These are phyloP conservation scores for Sicyos edulis DNA, from an alignment of 306 rosid genomes.

Conservation along the genomic window DNA sequence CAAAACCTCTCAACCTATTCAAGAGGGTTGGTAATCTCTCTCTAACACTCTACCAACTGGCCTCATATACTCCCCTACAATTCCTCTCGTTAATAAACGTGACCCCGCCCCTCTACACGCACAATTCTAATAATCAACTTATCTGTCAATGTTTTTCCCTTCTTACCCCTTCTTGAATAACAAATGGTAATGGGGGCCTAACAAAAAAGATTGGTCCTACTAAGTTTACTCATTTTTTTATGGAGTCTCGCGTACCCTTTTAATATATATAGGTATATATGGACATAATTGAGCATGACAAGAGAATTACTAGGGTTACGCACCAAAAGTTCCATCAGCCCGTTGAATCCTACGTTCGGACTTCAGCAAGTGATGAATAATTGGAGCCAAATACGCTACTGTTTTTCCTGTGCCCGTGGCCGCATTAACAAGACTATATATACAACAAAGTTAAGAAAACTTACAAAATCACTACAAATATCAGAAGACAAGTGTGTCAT, in stretches of 20 bases:
- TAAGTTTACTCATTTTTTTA: background rate
- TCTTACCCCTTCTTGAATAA: too few species aligned
- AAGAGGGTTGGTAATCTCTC: too few species aligned
- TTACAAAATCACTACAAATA: constrained; percentile 5
- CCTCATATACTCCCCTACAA: too few species aligned
- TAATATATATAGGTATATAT: background rate
- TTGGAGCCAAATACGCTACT: constrained; percentile 74
- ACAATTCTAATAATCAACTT: too few species aligned
- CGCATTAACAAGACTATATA: constrained; percentile 66
- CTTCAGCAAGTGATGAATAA: constrained; percentile 61
- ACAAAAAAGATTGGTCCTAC: background rate
- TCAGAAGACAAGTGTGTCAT: background rate
- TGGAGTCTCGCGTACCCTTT: background rate
- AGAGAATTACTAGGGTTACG: constrained; percentile 3
- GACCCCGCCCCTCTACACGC: too few species aligned
- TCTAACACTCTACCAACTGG: too few species aligned
- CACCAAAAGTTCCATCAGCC: constrained; percentile 78
- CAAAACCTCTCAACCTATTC: too few species aligned
- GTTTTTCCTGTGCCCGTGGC: constrained; percentile 93
- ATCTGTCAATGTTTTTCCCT: too few species aligned
- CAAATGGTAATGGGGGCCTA: too few species aligned
- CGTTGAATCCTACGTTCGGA: constrained; percentile 52
- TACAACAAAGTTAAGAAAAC: constrained; percentile 34
- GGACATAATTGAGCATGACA: background rate
- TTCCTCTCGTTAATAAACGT: too few species aligned